Evolutionary conservation across 495 filamentous ascomycete species (phyloP).

Genomic region (Aspergillus saccharolyticus): DNA sequence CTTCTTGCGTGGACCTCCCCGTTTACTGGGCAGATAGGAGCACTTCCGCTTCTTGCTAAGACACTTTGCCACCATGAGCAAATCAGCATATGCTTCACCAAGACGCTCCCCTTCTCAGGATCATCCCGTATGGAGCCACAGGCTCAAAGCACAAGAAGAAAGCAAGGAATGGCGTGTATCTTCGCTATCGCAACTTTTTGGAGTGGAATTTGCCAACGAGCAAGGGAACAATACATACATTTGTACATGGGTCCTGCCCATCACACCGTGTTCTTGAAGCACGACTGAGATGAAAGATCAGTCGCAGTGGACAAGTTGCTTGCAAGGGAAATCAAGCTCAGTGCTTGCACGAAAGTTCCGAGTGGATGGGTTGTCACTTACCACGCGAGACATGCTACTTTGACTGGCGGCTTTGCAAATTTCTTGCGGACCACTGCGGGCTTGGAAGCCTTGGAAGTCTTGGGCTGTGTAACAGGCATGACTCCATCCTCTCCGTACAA

Average conservation of each 20-base stretch:
- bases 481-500: conserved; percentile 13
- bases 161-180: background rate
- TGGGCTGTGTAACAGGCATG: conserved; percentile 21
- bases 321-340: conserved; percentile 2
- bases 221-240: conserved; percentile 38
- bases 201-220: background rate
- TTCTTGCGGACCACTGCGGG: conserved; percentile 38
- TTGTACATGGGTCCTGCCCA: conserved; percentile 51
- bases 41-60: conserved; percentile 47
- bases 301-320: conserved; percentile 2
- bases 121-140: background rate
- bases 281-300: conserved; percentile 36
- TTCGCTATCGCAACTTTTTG: background rate
- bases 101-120: background rate
- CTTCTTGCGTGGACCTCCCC: conserved; percentile 51
- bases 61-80: conserved; percentile 34
- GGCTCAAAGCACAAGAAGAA: background rate
- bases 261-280: conserved; percentile 55
- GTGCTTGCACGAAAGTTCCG: background rate
- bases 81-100: conserved; percentile 8
- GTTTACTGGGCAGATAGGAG: conserved; percentile 52
- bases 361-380: conserved; percentile 27
- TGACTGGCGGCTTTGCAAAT: conserved; percentile 56
- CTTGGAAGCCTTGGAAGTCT: conserved; percentile 14
- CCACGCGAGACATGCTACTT: conserved; percentile 60